phyloP scores from a whole-genome alignment of 1,284 basidiomycete species.

The Sphaerobolus stellatus region DNA sequence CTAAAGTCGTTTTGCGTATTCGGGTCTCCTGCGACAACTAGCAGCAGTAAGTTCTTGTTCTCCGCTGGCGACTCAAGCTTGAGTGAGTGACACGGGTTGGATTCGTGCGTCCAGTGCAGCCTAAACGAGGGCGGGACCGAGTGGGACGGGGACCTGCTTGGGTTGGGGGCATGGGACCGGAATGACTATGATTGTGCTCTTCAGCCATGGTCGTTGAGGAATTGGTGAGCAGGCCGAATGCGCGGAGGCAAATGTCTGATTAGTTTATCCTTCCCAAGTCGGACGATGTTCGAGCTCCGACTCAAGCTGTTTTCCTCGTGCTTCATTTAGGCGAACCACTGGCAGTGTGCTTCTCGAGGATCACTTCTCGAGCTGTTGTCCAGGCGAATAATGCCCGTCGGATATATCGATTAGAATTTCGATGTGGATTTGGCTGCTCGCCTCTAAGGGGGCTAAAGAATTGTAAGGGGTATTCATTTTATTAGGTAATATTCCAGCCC shows the following conservation, averaged over 20 bases:
- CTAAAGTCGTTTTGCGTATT: conserved; percentile 71
- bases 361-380: no score
- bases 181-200: conserved; percentile 5
- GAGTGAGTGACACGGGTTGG: conserved; percentile 56
- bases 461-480: background rate
- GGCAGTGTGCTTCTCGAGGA: no score
- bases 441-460: background rate
- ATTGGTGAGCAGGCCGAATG: background rate
- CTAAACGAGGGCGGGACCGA: no score
- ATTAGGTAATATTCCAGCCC: background rate
- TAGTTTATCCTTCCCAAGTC: background rate
- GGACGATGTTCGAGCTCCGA: no score
- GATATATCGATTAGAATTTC: no score
- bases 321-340: no score
- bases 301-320: no score
- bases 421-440: no score
- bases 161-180: conserved; percentile 4
- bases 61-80: conserved; percentile 53
- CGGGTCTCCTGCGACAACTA: conserved; percentile 56
- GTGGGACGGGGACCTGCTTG: background rate
- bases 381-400: no score
- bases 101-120: conserved; percentile 74
- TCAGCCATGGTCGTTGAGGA: background rate
- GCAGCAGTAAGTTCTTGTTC: conserved; percentile 55
- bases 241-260: background rate